Base-by-base conservation (phyloP, 192 early-diverging fungal genomes). In the Funneliformis geosporum region DNA sequence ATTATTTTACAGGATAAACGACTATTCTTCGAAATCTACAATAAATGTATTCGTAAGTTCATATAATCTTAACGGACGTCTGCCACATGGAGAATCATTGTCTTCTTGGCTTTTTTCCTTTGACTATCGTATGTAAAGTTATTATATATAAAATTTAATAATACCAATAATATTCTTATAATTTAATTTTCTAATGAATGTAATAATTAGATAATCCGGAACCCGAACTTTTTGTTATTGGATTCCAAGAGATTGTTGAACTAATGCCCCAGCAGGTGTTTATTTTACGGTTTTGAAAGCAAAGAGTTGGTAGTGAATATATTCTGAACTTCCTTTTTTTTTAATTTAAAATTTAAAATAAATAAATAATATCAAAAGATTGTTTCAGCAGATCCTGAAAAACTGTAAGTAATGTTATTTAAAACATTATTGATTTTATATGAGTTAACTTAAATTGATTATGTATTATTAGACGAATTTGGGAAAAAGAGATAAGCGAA, bases 201-300 rank as follows among this genome's bases (percentile, higher is more conserved):
- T 47, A 23, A 16, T 43, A 47, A 7, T n/a, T 75, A 85, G 84
- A 85, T 75, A 73, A 79, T 8, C 79, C 82, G 18, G 84, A 87
- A 4, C 96, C 97, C 0, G 93, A 99, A 77, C 80, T 99, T 23
- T 88, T 91, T 38, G 92, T 92, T 1, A 91, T 99, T 80, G 97
- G 96, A 14, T 94, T 98, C 68, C 97, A 99, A 81, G 98, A 99
- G 81, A 91, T 99, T 33, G 97, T 99, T n/a, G 93, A 98, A 82
- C 83, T 99, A 61, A 95, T 84, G 21, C 85, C 89, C 2, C 88
- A 88, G 76, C 89, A 90, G 79, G 87, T 88, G 71, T 66, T 75
- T 8, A 16, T 28, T 23, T n/a, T 47, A 27, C 47, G 46, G 10
- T 72, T n/a, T 72, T 72, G 1, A 1, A 27, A 8, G n/a, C 1